These are phyloP conservation scores for Tephrocybe sp. DNA, from an alignment of 768 basidiomycete species.

Conservation along the genomic window DNA sequence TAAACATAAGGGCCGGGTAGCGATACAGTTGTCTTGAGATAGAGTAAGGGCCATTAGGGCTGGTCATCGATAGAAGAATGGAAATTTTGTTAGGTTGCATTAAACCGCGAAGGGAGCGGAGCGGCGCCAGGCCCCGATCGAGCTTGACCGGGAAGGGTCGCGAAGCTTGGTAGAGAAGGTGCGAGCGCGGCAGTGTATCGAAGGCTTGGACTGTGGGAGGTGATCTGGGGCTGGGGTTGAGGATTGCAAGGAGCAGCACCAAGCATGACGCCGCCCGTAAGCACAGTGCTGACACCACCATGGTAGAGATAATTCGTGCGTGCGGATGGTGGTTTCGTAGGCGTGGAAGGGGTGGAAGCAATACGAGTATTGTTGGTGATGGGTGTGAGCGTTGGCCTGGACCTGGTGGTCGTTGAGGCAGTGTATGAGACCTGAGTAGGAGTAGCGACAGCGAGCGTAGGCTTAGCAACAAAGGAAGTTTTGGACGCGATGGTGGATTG, in stretches of 20 bases:
- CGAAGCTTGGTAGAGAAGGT: not conserved
- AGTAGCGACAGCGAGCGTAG: not conserved
- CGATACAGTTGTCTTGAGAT: too few species aligned
- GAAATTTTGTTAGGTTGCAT: too few species aligned
- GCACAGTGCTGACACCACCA: constrained; percentile 42
- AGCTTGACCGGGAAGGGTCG: not conserved
- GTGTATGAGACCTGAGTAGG: not conserved
- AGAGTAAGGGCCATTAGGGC: too few species aligned
- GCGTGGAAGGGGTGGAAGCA: constrained; percentile 11
- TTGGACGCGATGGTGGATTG: constrained; percentile 23
- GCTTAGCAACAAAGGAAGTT: not conserved
- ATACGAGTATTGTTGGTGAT: not conserved
- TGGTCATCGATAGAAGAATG: too few species aligned
- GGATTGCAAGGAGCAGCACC: constrained; percentile 16
- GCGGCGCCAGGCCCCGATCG: too few species aligned
- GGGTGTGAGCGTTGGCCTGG: not conserved
- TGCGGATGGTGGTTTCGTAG: constrained; percentile 20
- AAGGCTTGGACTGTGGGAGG: not conserved
- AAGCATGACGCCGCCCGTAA: constrained; percentile 47
- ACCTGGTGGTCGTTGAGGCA: not conserved
- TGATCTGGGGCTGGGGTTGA: too few species aligned
- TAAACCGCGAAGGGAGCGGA: too few species aligned
- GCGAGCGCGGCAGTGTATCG: not conserved
- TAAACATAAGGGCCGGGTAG: too few species aligned
- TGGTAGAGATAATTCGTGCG: constrained; percentile 39